These are phyloP conservation scores for Mrakia frigida DNA, from an alignment of 768 basidiomycete genomes.

Conservation along the genomic window DNA sequence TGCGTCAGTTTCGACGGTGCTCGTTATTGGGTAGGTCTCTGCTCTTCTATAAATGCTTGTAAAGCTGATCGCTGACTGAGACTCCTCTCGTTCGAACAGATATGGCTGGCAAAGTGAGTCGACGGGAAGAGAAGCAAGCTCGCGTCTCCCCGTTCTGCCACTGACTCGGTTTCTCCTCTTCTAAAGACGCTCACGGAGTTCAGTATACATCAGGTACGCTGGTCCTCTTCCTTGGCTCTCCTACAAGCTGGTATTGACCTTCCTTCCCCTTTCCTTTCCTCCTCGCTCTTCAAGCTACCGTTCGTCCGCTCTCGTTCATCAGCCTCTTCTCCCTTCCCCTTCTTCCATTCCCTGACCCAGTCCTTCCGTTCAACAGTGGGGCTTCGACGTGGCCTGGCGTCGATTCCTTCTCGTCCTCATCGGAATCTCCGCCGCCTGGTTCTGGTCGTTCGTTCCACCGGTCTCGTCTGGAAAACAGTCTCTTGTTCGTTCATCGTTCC, in stretches of 20 bases:
- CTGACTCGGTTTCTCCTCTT: not conserved
- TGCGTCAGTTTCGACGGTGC: not conserved
- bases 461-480: conserved; percentile 1
- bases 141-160: not conserved
- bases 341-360: not conserved
- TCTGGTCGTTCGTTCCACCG: conserved; percentile 35
- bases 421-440: conserved; percentile 73
- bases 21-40: conserved; percentile 49
- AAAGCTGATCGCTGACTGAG: not conserved
- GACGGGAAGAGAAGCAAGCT: not conserved
- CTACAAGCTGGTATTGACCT: not conserved
- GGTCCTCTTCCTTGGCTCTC: not conserved
- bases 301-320: not conserved
- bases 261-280: too few species aligned
- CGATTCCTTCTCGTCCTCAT: conserved; percentile 56
- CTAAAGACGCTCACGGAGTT: conserved; percentile 46
- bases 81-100: conserved; percentile 39
- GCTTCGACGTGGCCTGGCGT: conserved; percentile 64
- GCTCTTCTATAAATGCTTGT: not conserved
- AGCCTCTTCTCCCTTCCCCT: not conserved
- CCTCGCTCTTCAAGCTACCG: not conserved
- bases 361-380: conserved; percentile 41
- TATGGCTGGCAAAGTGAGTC: conserved; percentile 66
- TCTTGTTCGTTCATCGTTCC: conserved; percentile 47
- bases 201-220: conserved; percentile 47